Evolutionary conservation across 352 stramenopile species (phyloP).

Genomic region (Aphanomyces invadans): DNA sequence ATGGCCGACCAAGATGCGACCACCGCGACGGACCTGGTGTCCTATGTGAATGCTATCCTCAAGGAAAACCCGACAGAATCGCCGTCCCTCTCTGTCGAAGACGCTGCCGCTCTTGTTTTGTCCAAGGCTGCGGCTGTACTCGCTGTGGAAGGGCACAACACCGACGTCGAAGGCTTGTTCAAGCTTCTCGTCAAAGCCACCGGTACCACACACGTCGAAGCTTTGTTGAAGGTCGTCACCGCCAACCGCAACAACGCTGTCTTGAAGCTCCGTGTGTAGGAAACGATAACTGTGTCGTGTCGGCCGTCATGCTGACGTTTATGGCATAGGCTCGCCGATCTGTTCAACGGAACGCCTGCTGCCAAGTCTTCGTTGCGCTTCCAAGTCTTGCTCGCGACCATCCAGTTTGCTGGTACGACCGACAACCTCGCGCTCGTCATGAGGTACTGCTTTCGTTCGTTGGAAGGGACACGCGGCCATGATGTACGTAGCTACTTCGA

Average conservation of each 20-base stretch:
- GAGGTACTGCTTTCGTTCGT: too few relatives aligned
- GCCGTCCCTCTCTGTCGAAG: conserved; percentile 36
- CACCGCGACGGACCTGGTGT: conserved; percentile 43
- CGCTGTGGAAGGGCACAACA: conserved; percentile 51
- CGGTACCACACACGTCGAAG: conserved; percentile 32
- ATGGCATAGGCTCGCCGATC: conserved; percentile 37
- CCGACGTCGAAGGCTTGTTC: conserved; percentile 69
- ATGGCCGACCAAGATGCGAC: conserved; percentile 21
- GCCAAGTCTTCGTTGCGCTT: conserved; percentile 56
- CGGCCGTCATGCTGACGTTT: not conserved
- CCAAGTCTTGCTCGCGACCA: conserved; percentile 49
- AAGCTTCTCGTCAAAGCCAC: conserved; percentile 55
- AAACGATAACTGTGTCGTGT: too few relatives aligned
- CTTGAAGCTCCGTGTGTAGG: conserved; percentile 63
- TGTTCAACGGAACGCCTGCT: conserved; percentile 65
- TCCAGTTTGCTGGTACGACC: conserved; percentile 49
- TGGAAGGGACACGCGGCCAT: too few relatives aligned
- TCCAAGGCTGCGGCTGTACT: conserved; percentile 51
- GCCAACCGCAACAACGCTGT: conserved; percentile 49
- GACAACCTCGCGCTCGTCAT: conserved; percentile 52
- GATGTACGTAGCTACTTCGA: conserved; percentile 68
- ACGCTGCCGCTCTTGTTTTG: conserved; percentile 41
- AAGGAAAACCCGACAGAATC: conserved; percentile 41
- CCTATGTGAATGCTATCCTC: conserved; percentile 76
- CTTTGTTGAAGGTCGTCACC: conserved; percentile 45